Percentiles rank a stretch among this genome's conserved stretches.
Evolutionary conservation across 352 stramenopile species (phyloP).

Genomic region (Chrysophaeum taylorii): DNA sequence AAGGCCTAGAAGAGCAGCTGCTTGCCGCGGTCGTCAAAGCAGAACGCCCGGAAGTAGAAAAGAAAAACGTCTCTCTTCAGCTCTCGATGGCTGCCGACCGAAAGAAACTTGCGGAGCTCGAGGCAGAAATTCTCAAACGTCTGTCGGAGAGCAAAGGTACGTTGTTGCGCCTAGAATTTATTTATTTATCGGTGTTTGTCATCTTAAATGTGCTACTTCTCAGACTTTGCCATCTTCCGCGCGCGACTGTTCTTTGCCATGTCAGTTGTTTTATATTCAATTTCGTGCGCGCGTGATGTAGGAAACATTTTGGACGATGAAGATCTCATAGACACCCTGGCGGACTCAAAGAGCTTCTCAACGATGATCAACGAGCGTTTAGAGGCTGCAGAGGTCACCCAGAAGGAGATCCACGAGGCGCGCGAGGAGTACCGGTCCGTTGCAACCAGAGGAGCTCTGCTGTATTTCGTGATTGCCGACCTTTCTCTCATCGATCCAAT

Average conservation of each 20-base stretch:
- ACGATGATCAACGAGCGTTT: slow-evolving; percentile 82
- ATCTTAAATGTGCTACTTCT: too few species aligned
- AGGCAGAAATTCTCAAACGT: slow-evolving; percentile 84
- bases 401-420: slow-evolving; percentile 84
- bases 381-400: slow-evolving; percentile 79
- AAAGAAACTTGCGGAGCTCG: slow-evolving; percentile 85
- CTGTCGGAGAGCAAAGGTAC: slow-evolving; percentile 77
- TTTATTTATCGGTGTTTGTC: too few species aligned
- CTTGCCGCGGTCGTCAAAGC: slow-evolving; percentile 82
- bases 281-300: too few species aligned
- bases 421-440: slow-evolving; percentile 82
- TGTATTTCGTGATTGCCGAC: slow-evolving; percentile 91
- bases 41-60: slow-evolving; percentile 81
- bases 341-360: slow-evolving; percentile 83
- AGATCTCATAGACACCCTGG: slow-evolving; percentile 81
- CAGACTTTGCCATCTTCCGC: too few species aligned
- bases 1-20: slow-evolving; percentile 82
- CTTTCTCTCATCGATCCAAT: slow-evolving; percentile 87
- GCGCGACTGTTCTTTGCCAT: too few species aligned
- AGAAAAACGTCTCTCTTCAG: slow-evolving; percentile 77
- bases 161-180: too few species aligned
- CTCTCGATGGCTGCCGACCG: slow-evolving; percentile 80
- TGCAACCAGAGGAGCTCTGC: slow-evolving; percentile 73
- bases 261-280: too few species aligned
- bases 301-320: slow-evolving; percentile 83